Evolutionary conservation across 2,329 filamentous ascomycete species (phyloP).

Genomic region (Botryotinia calthae): DNA sequence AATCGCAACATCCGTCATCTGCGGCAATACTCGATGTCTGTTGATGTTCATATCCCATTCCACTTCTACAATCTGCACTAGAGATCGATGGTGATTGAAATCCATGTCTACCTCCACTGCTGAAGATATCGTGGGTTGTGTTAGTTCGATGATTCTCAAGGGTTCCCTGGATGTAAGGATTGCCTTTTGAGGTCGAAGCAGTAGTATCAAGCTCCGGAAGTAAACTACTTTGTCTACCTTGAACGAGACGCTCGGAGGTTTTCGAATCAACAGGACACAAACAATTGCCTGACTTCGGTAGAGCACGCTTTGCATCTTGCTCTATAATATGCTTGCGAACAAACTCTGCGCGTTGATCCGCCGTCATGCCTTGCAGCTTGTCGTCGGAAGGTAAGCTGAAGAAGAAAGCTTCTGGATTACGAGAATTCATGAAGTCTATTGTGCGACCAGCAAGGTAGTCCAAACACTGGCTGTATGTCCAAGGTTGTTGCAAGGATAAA

Average conservation of each 20-base stretch:
- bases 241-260: not conserved
- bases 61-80: not conserved
- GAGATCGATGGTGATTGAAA: not conserved
- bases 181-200: not conserved
- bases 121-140: no score
- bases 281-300: not conserved
- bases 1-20: not conserved
- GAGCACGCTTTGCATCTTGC: not conserved
- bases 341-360: not conserved
- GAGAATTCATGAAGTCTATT: not conserved
- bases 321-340: not conserved
- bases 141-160: not conserved
- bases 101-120: not conserved
- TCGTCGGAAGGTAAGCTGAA: slow-evolving; percentile 4
- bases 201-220: no score
- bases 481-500: not conserved
- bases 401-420: not conserved
- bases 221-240: not conserved
- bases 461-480: not conserved
- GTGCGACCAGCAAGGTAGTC: not conserved
- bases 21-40: not conserved
- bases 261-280: not conserved
- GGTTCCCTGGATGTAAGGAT: not conserved
- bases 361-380: not conserved
- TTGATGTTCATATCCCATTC: not conserved